Evolutionary conservation across 768 basidiomycete species (phyloP).

Genomic region (Artomyces pyxidatus): DNA sequence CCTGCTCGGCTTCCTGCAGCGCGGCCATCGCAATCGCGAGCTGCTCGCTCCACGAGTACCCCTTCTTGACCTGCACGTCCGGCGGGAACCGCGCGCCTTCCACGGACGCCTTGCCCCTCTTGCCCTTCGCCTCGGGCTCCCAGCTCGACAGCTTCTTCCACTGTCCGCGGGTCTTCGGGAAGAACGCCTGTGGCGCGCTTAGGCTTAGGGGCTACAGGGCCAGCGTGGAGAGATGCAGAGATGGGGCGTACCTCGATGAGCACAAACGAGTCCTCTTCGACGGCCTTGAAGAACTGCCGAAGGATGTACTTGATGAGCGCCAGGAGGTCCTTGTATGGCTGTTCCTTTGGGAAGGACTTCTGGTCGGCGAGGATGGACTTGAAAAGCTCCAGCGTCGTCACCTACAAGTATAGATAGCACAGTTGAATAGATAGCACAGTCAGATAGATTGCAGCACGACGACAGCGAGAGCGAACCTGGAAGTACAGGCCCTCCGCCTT

Average conservation of each 20-base stretch:
- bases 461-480: conserved; percentile 51
- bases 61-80: conserved; percentile 80
- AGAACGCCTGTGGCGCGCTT: conserved; percentile 56
- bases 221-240: conserved; percentile 18
- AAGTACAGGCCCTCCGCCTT: conserved; percentile 95
- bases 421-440: neutral
- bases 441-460: conserved; percentile 1
- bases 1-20: conserved; percentile 58
- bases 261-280: conserved; percentile 77
- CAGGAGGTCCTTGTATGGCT: conserved; percentile 75
- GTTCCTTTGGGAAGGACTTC: conserved; percentile 68
- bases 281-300: conserved; percentile 89
- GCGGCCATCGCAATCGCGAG: conserved; percentile 77
- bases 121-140: conserved; percentile 46
- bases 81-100: conserved; percentile 41
- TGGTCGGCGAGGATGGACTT: conserved; percentile 78
- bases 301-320: conserved; percentile 80
- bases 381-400: conserved; percentile 84
- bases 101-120: conserved; percentile 26
- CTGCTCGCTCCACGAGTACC: conserved; percentile 84
- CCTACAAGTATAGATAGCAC: conserved; percentile 38
- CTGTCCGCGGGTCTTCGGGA: conserved; percentile 78
- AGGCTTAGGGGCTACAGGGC: conserved; percentile 13
- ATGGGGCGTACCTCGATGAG: conserved; percentile 67
- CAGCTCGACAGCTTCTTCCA: conserved; percentile 84